phyloP scores from a whole-genome alignment of 2,329 filamentous ascomycete species.

The Hypoxylon sp. region DNA sequence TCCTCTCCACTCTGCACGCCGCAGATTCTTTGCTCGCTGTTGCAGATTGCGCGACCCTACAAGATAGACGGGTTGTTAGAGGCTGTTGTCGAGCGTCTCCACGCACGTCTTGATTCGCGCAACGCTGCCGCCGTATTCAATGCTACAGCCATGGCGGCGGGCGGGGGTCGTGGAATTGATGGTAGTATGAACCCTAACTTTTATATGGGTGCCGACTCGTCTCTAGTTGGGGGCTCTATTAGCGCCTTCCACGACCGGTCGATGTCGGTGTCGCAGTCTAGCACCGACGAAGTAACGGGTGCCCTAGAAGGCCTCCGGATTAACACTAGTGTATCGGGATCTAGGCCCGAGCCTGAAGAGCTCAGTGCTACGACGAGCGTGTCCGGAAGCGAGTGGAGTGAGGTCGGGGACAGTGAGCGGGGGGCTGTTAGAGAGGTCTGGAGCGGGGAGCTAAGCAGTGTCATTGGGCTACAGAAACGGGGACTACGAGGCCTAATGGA shows the following conservation, averaged over 20 bases:
- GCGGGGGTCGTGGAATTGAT: slow-evolving; percentile 87
- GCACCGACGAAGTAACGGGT: slow-evolving; percentile 46
- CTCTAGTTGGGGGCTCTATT: slow-evolving; percentile 46
- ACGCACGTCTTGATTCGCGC: slow-evolving; percentile 88
- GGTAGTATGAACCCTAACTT: slow-evolving; percentile 75
- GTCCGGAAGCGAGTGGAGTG: slow-evolving; percentile 63
- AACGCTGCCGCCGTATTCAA: slow-evolving; percentile 99
- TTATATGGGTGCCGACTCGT: slow-evolving; percentile 64
- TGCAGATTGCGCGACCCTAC: slow-evolving; percentile 94
- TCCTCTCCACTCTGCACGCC: slow-evolving; percentile 88
- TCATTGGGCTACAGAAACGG: slow-evolving; percentile 95
- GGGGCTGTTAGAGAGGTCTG: slow-evolving; percentile 76
- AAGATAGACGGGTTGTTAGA: slow-evolving; percentile 93
- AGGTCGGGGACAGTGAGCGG: slow-evolving; percentile 58
- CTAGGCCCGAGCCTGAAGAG: slow-evolving; percentile 60
- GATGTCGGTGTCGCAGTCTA: slow-evolving; percentile 51
- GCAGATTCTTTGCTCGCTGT: slow-evolving; percentile 93
- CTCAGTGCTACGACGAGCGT: slow-evolving; percentile 70
- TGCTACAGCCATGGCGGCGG: slow-evolving; percentile 96
- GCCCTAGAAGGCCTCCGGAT: slow-evolving; percentile 63
- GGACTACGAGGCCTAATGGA: slow-evolving; percentile 95
- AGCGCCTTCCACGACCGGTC: slow-evolving; percentile 50
- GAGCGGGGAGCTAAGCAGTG: slow-evolving; percentile 85
- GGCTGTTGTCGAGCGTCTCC: slow-evolving; percentile 90
- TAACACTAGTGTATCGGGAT: slow-evolving; percentile 68